A percentile compares a stretch with the other conserved stretches of the same genome.
Conservation (phyloP, 2,329 filamentous ascomycete species). For the Uncinocarpus reesii region DNA sequence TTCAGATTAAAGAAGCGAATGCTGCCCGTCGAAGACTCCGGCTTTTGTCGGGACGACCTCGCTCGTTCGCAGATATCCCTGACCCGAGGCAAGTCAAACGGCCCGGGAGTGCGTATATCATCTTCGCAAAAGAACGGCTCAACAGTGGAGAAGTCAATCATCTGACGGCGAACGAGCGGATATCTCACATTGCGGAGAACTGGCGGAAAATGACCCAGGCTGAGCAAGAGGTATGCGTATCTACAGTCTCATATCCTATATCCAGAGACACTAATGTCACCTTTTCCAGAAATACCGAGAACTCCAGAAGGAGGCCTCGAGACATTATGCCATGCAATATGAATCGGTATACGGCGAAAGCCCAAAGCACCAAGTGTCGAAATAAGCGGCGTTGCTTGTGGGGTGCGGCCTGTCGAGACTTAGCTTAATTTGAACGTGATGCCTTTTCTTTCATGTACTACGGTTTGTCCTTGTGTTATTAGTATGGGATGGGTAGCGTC, state of each 20-base stretch:
- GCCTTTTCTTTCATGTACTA: neutral
- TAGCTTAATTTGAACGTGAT: neutral
- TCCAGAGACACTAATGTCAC: neutral
- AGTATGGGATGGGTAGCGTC: neutral
- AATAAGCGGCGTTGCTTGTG: neutral
- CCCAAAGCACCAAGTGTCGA: neutral
- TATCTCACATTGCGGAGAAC: constrained; percentile 2
- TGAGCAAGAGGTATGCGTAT: constrained; percentile 22
- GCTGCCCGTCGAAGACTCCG: constrained; percentile 40
- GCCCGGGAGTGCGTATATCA: constrained; percentile 30
- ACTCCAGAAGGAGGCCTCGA: constrained; percentile 16
- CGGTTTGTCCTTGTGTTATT: neutral
- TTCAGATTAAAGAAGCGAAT: constrained; percentile 52
- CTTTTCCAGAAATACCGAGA: constrained; percentile 20
- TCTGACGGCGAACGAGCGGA: constrained; percentile 33
- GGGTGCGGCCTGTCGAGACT: neutral
- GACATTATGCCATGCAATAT: constrained; percentile 21
- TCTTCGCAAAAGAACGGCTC: constrained; percentile 39
- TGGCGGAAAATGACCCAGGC: constrained; percentile 29
- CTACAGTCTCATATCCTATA: neutral
- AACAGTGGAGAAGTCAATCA: constrained; percentile 38
- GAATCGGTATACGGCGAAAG: constrained; percentile 13
- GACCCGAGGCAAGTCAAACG: constrained; percentile 47
- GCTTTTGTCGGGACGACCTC: constrained; percentile 19
- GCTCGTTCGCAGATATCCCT: constrained; percentile 28